Percentiles rank a stretch among this genome's conserved stretches.
Evolutionary conservation across 148 eudicot genomes (phyloP).

Genomic region (Fagopyrum esculentum): DNA sequence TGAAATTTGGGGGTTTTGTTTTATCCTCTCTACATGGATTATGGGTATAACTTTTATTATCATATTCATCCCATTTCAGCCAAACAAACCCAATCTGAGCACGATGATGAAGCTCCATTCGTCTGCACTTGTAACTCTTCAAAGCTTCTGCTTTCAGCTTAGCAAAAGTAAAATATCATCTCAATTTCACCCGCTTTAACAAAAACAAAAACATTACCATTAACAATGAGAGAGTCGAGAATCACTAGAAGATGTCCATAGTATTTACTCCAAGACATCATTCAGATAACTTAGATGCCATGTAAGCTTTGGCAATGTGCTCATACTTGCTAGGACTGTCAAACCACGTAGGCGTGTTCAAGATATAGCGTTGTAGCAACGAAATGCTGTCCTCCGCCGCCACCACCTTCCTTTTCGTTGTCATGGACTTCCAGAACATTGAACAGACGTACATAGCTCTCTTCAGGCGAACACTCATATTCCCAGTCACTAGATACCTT

Average conservation of each 20-base stretch:
- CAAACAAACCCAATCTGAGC: not conserved
- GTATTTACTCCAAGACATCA: not conserved
- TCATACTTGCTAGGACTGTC: slow-evolving; percentile 41
- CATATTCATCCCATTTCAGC: too few relatives aligned
- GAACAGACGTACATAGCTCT: slow-evolving; percentile 33
- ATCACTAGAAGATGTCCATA: not conserved
- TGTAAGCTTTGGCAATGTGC: slow-evolving; percentile 19
- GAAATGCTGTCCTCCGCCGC: slow-evolving; percentile 22
- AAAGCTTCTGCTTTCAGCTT: not conserved
- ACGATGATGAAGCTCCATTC: not conserved
- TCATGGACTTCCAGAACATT: slow-evolving; percentile 21
- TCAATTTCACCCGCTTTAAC: not conserved
- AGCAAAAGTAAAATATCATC: not conserved
- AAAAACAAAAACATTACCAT: not conserved
- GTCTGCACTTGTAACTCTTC: not conserved
- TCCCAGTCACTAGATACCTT: slow-evolving; percentile 34
- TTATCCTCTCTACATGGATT: too few relatives aligned
- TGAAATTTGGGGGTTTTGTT: not conserved
- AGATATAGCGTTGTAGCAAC: slow-evolving; percentile 43
- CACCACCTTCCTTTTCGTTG: slow-evolving; percentile 17
- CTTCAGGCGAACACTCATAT: slow-evolving; percentile 45
- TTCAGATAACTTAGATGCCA: not conserved
- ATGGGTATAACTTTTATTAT: too few relatives aligned
- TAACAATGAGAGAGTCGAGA: not conserved
- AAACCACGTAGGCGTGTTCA: slow-evolving; percentile 51